Evolutionary conservation across 108 stramenopile genomes (phyloP).

Genomic region (Asterionellopsis glacialis): DNA sequence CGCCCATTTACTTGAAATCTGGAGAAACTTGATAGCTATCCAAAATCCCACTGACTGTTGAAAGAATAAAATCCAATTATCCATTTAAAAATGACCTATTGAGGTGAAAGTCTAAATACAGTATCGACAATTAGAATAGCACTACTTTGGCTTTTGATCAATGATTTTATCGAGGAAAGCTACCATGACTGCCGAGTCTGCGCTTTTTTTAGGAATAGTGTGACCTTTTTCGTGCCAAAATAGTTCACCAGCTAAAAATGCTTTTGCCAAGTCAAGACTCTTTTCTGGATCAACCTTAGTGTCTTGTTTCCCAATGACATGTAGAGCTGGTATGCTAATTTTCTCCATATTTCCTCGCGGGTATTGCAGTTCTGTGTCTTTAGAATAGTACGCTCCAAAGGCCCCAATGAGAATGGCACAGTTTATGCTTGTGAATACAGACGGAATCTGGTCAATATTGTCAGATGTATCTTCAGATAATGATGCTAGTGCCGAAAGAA

Average conservation of each 20-base stretch:
- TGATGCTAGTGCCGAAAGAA: slow-evolving; percentile 27
- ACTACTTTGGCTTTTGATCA: too few relatives aligned
- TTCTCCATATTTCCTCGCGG: background rate
- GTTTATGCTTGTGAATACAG: slow-evolving; percentile 2
- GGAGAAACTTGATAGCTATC: too few relatives aligned
- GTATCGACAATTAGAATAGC: too few relatives aligned
- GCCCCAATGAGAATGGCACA: background rate
- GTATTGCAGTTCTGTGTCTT: too few relatives aligned
- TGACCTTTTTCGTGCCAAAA: slow-evolving; percentile 34
- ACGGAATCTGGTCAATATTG: slow-evolving; percentile 10
- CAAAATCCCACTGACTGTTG: too few relatives aligned
- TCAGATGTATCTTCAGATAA: slow-evolving; percentile 16
- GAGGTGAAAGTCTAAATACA: too few relatives aligned
- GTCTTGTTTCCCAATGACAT: slow-evolving; percentile 35
- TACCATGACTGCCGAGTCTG: slow-evolving; percentile 5
- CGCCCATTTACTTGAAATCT: too few relatives aligned
- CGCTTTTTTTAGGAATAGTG: slow-evolving; percentile 12
- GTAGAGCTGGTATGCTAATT: slow-evolving; percentile 27
- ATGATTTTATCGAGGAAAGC: slow-evolving; percentile 1
- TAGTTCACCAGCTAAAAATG: slow-evolving; percentile 15
- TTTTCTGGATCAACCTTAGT: slow-evolving; percentile 23
- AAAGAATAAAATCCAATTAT: too few relatives aligned
- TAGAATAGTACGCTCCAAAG: background rate
- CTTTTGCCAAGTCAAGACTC: slow-evolving; percentile 16
- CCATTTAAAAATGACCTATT: too few relatives aligned